These are phyloP conservation scores for Globisporangium lucens DNA, from an alignment of 352 stramenopile genomes.

Conservation along the genomic window DNA sequence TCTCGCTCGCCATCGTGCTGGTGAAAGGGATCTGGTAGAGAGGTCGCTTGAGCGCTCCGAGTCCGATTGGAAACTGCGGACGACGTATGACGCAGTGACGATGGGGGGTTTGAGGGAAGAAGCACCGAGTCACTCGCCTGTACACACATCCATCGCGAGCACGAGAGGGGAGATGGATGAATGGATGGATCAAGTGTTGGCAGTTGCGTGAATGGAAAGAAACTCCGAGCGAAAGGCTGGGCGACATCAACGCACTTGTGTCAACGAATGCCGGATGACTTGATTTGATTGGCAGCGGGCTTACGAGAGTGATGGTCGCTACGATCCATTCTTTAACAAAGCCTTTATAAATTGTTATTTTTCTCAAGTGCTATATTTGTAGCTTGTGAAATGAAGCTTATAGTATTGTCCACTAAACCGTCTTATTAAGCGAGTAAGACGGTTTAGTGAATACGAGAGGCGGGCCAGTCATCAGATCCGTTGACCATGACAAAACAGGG, in stretches of 20 bases:
- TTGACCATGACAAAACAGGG: not conserved
- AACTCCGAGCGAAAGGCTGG: not conserved
- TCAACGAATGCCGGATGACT: not conserved
- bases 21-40: not conserved
- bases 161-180: not conserved
- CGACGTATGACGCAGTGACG: not conserved
- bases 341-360: not conserved
- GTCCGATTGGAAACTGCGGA: conserved; percentile 1
- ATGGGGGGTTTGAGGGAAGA: not conserved
- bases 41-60: not conserved
- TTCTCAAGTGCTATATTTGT: too few species aligned
- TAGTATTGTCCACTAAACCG: too few species aligned
- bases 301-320: not conserved
- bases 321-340: not conserved
- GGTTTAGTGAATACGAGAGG: not conserved
- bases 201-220: conserved; percentile 1
- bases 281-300: not conserved
- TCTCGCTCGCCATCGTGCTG: conserved; percentile 13
- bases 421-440: too few species aligned
- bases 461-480: not conserved
- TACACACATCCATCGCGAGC: not conserved
- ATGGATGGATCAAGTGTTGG: not conserved
- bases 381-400: too few species aligned
- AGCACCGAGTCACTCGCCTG: not conserved
- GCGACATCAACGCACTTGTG: not conserved